A percentile compares a stretch with the other conserved stretches of the same genome.
These are phyloP conservation scores for Daldinia sp. DNA, from an alignment of 2,329 filamentous ascomycete genomes.

Conservation along the genomic window DNA sequence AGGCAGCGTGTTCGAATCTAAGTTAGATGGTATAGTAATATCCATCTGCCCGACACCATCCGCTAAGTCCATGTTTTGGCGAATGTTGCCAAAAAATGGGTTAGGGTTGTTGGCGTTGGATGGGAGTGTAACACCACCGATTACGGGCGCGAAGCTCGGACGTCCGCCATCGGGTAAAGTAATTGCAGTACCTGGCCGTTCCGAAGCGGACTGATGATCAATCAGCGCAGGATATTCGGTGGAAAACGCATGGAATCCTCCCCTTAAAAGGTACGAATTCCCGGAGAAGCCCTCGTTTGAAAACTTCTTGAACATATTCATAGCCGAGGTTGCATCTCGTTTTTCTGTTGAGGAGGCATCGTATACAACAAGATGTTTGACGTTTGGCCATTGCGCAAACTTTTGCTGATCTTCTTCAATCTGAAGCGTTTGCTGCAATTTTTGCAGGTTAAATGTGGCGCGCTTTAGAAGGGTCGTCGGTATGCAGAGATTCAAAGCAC, in stretches of 20 bases:
- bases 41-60: constrained; percentile 88
- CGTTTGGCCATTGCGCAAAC: constrained; percentile 79
- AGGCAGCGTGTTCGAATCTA: constrained; percentile 67
- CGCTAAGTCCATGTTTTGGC: constrained; percentile 94
- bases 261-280: constrained; percentile 76
- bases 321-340: constrained; percentile 80
- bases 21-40: constrained; percentile 56
- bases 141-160: constrained; percentile 72
- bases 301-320: constrained; percentile 95
- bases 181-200: constrained; percentile 59
- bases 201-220: constrained; percentile 60
- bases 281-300: constrained; percentile 82
- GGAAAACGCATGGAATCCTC: constrained; percentile 81
- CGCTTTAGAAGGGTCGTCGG: constrained; percentile 93
- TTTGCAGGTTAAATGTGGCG: constrained; percentile 87
- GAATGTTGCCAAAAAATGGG: constrained; percentile 95
- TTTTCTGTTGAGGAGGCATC: constrained; percentile 78
- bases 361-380: constrained; percentile 84
- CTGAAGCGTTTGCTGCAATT: constrained; percentile 87
- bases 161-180: constrained; percentile 55
- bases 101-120: constrained; percentile 73
- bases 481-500: constrained; percentile 92
- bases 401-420: constrained; percentile 71
- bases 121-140: constrained; percentile 88
- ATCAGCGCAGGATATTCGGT: constrained; percentile 70